Conservation (phyloP, 2,329 filamentous ascomycete genomes). For the Calonectria pteridis region DNA sequence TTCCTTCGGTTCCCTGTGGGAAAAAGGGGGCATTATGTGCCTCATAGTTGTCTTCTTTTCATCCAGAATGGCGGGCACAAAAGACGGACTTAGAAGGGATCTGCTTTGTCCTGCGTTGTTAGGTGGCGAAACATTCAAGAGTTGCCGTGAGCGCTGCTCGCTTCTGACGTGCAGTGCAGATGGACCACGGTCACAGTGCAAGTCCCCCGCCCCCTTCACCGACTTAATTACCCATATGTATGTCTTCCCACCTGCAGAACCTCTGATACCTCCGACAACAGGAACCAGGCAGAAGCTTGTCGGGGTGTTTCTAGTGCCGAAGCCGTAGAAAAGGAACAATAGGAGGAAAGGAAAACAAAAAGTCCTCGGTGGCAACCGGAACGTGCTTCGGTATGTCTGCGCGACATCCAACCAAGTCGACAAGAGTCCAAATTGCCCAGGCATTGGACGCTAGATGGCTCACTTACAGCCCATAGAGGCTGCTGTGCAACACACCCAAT, state of each 20-base stretch:
- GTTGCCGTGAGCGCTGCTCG: conserved; percentile 1
- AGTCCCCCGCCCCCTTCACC: conserved; percentile 13
- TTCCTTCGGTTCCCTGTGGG: conserved; percentile 14
- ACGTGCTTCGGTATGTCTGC: neutral
- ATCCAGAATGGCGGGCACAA: neutral
- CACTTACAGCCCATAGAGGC: neutral
- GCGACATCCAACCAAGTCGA: conserved; percentile 16
- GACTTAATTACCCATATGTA: conserved; percentile 18
- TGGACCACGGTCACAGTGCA: neutral
- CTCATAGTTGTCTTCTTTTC: conserved; percentile 8
- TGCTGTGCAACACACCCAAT: conserved; percentile 21
- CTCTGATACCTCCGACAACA: neutral
- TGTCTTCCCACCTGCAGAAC: conserved; percentile 6
- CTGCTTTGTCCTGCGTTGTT: neutral
- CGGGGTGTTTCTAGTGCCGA: neutral
- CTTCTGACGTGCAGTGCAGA: conserved; percentile 25
- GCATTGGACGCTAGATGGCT: conserved; percentile 11
- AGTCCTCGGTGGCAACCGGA: neutral
- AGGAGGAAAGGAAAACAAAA: neutral
- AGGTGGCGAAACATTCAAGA: conserved; percentile 4
- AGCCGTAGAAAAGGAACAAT: neutral
- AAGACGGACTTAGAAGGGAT: conserved; percentile 2
- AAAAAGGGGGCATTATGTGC: conserved; percentile 16
- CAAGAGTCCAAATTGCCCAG: neutral
- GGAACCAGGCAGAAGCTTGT: neutral